A percentile compares a stretch with the other conserved stretches of the same genome.
These are phyloP conservation scores for Jamesozyma jinghongensis DNA, from an alignment of 805 yeast species.

Conservation along the genomic window DNA sequence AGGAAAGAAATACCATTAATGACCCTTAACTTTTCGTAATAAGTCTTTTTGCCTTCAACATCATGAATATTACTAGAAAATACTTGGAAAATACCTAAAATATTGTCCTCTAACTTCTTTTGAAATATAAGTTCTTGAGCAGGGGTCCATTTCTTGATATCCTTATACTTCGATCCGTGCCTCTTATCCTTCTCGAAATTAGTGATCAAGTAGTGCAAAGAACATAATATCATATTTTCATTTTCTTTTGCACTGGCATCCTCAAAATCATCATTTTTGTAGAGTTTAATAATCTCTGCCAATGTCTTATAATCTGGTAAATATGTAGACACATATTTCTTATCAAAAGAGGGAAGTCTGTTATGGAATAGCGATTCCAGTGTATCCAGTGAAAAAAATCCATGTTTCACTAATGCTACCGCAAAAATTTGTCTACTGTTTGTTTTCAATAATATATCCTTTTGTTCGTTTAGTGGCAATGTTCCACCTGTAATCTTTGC, in stretches of 20 bases:
- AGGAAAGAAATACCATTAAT: conserved; percentile 66
- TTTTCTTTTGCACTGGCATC: conserved; percentile 11
- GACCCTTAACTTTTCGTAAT: conserved; percentile 59
- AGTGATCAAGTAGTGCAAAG: conserved; percentile 23
- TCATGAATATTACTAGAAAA: conserved; percentile 76
- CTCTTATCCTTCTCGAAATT: conserved; percentile 23
- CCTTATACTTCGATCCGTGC: conserved; percentile 22
- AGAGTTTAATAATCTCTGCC: conserved; percentile 27
- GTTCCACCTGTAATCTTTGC: conserved; percentile 24
- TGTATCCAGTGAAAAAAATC: conserved; percentile 25
- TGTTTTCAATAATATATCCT: conserved; percentile 16
- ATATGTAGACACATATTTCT: conserved; percentile 17
- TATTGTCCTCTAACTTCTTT: conserved; percentile 44
- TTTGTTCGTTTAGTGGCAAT: conserved; percentile 15
- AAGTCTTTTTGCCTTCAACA: conserved; percentile 60
- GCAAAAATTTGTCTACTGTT: conserved; percentile 31
- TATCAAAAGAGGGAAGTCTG: conserved; percentile 25
- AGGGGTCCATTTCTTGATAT: conserved; percentile 19
- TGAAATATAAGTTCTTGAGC: conserved; percentile 29
- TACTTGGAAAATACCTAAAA: conserved; percentile 66
- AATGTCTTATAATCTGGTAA: conserved; percentile 28
- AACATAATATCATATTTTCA: conserved; percentile 19
- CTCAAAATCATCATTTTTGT: conserved; percentile 13
- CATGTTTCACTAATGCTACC: conserved; percentile 27
- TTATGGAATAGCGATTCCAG: conserved; percentile 24